A percentile compares a stretch with the other conserved stretches of the same genome.
Evolutionary conservation across 257 asterid species (phyloP).

Genomic region (Solanum etuberosum): DNA sequence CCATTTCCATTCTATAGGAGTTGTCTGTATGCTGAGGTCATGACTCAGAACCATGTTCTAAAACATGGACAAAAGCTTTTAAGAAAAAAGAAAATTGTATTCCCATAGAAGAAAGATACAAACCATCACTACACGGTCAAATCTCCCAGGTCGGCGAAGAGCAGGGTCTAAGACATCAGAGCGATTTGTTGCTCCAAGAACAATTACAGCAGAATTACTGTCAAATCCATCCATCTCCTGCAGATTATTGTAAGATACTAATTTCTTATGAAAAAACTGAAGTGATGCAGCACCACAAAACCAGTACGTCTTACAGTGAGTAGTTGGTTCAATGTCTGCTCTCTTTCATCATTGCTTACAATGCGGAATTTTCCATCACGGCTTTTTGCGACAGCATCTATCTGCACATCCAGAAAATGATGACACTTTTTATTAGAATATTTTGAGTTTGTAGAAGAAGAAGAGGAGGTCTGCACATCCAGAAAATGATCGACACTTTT

Average conservation of each 20-base stretch:
- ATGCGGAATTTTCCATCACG: conserved; percentile 93
- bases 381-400: conserved; percentile 99
- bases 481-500: background rate
- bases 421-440: background rate
- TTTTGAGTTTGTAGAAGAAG: background rate
- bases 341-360: conserved; percentile 97
- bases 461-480: conserved; percentile 31
- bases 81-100: background rate
- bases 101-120: background rate
- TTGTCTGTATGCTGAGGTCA: background rate
- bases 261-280: background rate
- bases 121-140: conserved; percentile 95
- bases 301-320: conserved; percentile 62
- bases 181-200: conserved; percentile 97
- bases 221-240: conserved; percentile 99
- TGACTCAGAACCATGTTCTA: background rate
- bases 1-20: background rate
- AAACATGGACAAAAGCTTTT: background rate
- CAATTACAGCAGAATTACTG: conserved; percentile 95
- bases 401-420: conserved; percentile 37
- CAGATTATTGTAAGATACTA: conserved; percentile 8
- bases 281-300: background rate
- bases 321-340: conserved; percentile 92
- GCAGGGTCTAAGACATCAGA: conserved; percentile 98
- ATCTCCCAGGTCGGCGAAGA: conserved; percentile 98